Conservation (phyloP, 805 yeast species). For the Myxozyma melibiosi region DNA sequence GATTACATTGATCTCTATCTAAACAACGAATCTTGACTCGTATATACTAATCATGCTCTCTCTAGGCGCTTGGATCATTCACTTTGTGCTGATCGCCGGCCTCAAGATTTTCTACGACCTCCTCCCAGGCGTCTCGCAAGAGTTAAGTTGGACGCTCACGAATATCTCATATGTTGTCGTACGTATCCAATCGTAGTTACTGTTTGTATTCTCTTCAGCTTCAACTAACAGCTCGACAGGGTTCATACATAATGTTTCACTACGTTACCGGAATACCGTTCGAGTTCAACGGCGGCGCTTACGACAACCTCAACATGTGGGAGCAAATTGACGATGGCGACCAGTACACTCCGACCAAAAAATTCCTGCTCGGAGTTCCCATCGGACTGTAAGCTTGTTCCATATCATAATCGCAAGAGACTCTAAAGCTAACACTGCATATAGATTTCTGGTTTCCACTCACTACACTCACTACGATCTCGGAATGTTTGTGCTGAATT, state of each 20-base stretch:
- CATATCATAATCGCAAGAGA: background rate
- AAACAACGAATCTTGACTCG: no score
- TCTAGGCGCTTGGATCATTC: constrained; percentile 82
- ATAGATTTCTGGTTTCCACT: constrained; percentile 71
- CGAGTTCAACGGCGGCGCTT: constrained; percentile 95
- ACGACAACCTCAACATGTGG: constrained; percentile 97
- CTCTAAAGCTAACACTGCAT: background rate
- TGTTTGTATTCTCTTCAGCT: background rate
- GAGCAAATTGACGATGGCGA: constrained; percentile 96
- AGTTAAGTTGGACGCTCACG: constrained; percentile 91
- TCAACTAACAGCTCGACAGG: constrained; percentile 41
- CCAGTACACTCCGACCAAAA: constrained; percentile 95
- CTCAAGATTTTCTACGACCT: constrained; percentile 77
- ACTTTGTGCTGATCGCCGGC: constrained; percentile 75
- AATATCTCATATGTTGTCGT: constrained; percentile 79
- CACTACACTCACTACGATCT: constrained; percentile 88
- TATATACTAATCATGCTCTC: no score
- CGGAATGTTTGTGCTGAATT: constrained; percentile 74
- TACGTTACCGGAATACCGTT: constrained; percentile 96
- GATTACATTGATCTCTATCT: no score
- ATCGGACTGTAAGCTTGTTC: constrained; percentile 55
- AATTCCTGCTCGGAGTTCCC: constrained; percentile 90
- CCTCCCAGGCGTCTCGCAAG: constrained; percentile 76
- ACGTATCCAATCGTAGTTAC: background rate
- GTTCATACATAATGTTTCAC: constrained; percentile 93